Evolutionary conservation across 1,284 basidiomycete genomes (phyloP).

Genomic region (Papiliotrema nemorosa): DNA sequence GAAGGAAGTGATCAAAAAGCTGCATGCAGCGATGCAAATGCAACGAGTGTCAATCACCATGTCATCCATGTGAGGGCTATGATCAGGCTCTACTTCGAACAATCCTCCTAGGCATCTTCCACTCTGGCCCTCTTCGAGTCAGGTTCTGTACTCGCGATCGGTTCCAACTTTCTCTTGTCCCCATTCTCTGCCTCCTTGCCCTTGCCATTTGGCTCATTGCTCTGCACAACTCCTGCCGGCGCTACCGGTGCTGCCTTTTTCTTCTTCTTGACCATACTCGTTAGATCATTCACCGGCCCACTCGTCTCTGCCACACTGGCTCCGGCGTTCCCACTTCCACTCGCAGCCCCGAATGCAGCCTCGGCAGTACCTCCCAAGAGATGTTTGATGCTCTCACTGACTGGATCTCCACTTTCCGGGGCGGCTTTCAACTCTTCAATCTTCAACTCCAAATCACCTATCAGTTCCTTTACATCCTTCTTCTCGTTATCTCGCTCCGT

Average conservation of each 20-base stretch:
- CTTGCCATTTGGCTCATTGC: neutral
- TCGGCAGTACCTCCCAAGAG: slow-evolving; percentile 26
- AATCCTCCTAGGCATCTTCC: no score
- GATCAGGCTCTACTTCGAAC: no score
- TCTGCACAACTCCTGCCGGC: slow-evolving; percentile 14
- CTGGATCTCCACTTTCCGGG: slow-evolving; percentile 57
- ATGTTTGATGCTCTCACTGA: slow-evolving; percentile 46
- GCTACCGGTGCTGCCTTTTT: slow-evolving; percentile 28
- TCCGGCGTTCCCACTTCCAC: slow-evolving; percentile 28
- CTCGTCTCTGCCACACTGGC: slow-evolving; percentile 53
- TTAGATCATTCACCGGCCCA: slow-evolving; percentile 68
- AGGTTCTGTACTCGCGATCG: slow-evolving; percentile 48
- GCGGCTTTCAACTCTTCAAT: slow-evolving; percentile 81
- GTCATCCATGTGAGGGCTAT: no score
- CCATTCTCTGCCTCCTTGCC: slow-evolving; percentile 1
- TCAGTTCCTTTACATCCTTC: slow-evolving; percentile 58
- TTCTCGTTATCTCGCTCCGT: slow-evolving; percentile 9
- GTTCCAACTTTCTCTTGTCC: slow-evolving; percentile 13
- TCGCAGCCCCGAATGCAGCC: slow-evolving; percentile 45
- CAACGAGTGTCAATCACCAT: no score
- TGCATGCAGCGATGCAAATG: no score
- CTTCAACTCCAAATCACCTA: slow-evolving; percentile 76
- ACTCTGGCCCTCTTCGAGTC: slow-evolving; percentile 63
- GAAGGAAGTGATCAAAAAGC: no score
- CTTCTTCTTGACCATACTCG: slow-evolving; percentile 78